Evolutionary conservation across 1,139 yeast genomes (phyloP).

Genomic region (Sugiyamaella xylanicola): DNA sequence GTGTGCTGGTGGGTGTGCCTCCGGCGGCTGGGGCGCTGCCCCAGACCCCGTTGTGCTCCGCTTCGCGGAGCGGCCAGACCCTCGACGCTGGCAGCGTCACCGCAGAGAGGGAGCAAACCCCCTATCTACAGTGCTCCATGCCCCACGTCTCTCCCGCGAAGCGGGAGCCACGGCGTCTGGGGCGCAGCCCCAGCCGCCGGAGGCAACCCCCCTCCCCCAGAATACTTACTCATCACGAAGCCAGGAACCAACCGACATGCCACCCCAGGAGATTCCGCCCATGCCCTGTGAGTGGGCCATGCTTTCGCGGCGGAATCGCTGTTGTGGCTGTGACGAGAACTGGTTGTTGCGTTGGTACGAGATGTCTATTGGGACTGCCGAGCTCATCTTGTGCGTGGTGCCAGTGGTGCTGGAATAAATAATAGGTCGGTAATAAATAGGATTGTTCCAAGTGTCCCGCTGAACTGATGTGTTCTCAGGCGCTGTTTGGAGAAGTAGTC

Average conservation of each 20-base stretch:
- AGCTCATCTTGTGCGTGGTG: slow-evolving; percentile 29
- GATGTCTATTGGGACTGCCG: slow-evolving; percentile 48
- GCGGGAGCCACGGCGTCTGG: not conserved
- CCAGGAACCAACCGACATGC: slow-evolving; percentile 94
- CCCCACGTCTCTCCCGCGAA: not conserved
- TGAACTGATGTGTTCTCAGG: too few relatives aligned
- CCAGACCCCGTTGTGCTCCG: not conserved
- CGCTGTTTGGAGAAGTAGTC: too few relatives aligned
- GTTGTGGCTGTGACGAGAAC: slow-evolving; percentile 38
- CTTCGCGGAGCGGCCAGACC: not conserved
- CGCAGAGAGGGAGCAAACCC: too few relatives aligned
- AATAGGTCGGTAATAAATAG: not conserved
- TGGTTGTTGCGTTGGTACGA: slow-evolving; percentile 40
- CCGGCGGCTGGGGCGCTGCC: slow-evolving; percentile 2
- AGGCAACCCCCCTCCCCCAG: not conserved
- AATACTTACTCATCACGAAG: slow-evolving; percentile 80
- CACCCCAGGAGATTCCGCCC: slow-evolving; percentile 99
- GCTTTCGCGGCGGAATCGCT: slow-evolving; percentile 69
- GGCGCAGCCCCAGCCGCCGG: slow-evolving; percentile 2
- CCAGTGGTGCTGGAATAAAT: not conserved
- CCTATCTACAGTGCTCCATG: too few relatives aligned
- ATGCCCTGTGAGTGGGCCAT: slow-evolving; percentile 96
- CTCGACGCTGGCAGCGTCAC: not conserved
- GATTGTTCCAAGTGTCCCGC: too few relatives aligned
- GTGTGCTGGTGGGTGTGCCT: not conserved